phyloP scores from a whole-genome alignment of 345 rosid species.

The Gossypium stocksii region DNA sequence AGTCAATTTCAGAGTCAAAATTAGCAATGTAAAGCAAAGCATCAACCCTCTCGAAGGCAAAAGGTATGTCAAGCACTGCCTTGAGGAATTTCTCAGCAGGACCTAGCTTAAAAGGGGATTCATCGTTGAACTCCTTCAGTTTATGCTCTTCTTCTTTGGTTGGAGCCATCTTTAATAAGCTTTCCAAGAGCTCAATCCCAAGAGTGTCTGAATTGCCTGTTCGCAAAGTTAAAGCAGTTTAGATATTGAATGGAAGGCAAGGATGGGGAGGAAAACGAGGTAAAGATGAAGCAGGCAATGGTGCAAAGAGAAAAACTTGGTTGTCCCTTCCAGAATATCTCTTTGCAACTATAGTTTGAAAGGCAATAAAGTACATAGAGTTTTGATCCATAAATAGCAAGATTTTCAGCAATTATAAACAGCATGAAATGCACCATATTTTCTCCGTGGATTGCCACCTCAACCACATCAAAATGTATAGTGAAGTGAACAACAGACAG shows the following conservation, averaged over 20 bases:
- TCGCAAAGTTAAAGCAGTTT: not conserved
- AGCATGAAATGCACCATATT: not conserved
- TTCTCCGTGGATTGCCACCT: not conserved
- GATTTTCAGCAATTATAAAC: not conserved
- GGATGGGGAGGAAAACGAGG: not conserved
- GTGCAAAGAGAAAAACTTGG: not conserved
- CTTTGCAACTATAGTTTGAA: not conserved
- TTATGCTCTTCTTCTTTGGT: constrained; percentile 81
- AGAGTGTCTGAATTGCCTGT: constrained; percentile 81
- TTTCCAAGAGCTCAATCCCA: constrained; percentile 90
- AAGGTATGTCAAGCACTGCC: constrained; percentile 74
- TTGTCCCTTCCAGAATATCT: not conserved
- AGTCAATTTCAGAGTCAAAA: constrained; percentile 84
- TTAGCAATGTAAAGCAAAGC: constrained; percentile 87
- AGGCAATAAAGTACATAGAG: not conserved
- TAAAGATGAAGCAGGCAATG: not conserved
- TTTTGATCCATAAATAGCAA: not conserved
- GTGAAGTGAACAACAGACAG: not conserved
- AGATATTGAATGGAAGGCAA: not conserved
- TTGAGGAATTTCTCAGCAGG: constrained; percentile 93
- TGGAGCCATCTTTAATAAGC: constrained; percentile 93
- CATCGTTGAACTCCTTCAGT: constrained; percentile 72
- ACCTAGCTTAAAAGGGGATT: constrained; percentile 71
- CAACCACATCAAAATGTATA: not conserved
- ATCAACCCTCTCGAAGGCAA: constrained; percentile 81